Evolutionary conservation across 176 grass and related monocot species (phyloP).

Genomic region (Bolboschoenus planiculmis): DNA sequence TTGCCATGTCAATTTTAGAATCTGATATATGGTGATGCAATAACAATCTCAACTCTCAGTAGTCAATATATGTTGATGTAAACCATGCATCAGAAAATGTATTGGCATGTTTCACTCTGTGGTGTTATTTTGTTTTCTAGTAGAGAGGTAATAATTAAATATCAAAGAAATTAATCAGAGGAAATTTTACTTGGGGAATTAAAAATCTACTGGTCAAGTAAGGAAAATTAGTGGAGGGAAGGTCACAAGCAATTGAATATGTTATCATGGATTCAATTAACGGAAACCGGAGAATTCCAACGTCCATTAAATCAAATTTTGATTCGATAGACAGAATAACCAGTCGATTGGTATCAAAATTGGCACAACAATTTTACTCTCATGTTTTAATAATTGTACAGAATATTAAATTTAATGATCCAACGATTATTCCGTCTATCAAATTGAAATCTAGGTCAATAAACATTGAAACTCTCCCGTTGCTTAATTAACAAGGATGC

Average conservation of each 20-base stretch:
- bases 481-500: too few species aligned
- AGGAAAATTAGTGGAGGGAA: neutral
- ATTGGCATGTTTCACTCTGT: neutral
- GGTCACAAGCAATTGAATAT: neutral
- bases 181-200: neutral
- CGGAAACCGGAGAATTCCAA: too few species aligned
- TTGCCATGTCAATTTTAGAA: conserved; percentile 12
- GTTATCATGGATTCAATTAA: neutral
- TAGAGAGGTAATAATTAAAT: neutral
- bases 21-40: neutral
- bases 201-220: neutral
- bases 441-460: too few species aligned
- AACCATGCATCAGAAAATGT: neutral
- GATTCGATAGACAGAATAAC: too few species aligned
- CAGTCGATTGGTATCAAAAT: too few species aligned
- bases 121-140: neutral
- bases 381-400: too few species aligned
- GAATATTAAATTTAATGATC: too few species aligned
- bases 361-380: too few species aligned
- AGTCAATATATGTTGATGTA: neutral
- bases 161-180: neutral
- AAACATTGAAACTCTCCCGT: too few species aligned
- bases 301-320: too few species aligned
- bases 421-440: too few species aligned
- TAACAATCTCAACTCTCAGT: neutral